phyloP scores from a whole-genome alignment of 228 moss, liverwort and hornwort species.

The Sphagnum magellanicum region DNA sequence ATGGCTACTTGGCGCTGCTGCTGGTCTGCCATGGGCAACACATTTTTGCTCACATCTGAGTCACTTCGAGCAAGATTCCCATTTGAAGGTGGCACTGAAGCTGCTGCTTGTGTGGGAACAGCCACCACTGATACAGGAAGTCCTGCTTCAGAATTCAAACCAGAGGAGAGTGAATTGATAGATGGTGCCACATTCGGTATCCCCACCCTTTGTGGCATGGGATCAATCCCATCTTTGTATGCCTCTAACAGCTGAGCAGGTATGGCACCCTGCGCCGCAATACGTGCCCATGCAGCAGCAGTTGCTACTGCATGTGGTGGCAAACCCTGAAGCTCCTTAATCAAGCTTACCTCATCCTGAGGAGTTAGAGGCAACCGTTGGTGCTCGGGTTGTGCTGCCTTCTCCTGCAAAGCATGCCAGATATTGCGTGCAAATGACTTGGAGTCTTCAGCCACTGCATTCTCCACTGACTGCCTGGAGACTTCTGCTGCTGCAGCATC shows the following conservation, averaged over 20 bases:
- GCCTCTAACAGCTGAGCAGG: slow-evolving; percentile 58
- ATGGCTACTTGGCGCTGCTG: slow-evolving; percentile 36
- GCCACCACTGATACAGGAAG: slow-evolving; percentile 18
- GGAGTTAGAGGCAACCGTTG: slow-evolving; percentile 42
- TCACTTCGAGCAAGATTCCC: slow-evolving; percentile 28
- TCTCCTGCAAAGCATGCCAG: slow-evolving; percentile 66
- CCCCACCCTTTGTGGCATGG: slow-evolving; percentile 5
- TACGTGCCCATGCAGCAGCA: slow-evolving; percentile 47
- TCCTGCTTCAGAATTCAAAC: slow-evolving; percentile 18
- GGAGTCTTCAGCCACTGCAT: slow-evolving; percentile 49
- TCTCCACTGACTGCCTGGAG: slow-evolving; percentile 34
- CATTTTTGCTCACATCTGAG: slow-evolving; percentile 43
- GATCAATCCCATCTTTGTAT: slow-evolving; percentile 51
- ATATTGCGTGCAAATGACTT: slow-evolving; percentile 55
- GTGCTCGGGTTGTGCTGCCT: slow-evolving; percentile 47
- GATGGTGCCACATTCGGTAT: slow-evolving; percentile 28
- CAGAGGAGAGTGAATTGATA: slow-evolving; percentile 14
- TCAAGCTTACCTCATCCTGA: slow-evolving; percentile 54
- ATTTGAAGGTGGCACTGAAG: slow-evolving; percentile 6
- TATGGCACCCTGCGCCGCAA: slow-evolving; percentile 48
- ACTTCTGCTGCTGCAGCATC: slow-evolving; percentile 13
- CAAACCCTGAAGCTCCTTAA: slow-evolving; percentile 59
- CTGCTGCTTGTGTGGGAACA: slow-evolving; percentile 8
- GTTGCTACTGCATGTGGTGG: slow-evolving; percentile 53
- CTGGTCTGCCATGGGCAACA: slow-evolving; percentile 23